These are phyloP conservation scores for Rubia tinctorum DNA, from an alignment of 305 asterid species.

Conservation along the genomic window DNA sequence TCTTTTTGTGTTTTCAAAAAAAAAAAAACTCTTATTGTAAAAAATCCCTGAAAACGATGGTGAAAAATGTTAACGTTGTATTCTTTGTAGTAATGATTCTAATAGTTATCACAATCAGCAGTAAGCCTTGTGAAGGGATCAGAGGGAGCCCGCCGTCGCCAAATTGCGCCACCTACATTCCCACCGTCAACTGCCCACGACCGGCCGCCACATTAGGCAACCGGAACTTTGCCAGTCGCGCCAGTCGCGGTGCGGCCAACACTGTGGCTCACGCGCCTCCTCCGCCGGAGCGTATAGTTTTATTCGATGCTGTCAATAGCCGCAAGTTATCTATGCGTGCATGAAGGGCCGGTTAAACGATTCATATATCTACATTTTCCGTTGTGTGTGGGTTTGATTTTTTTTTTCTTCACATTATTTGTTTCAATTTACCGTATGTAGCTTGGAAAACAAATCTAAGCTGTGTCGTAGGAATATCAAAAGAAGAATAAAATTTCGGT, in stretches of 20 bases:
- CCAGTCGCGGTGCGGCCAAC: too few relatives aligned
- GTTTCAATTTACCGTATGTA: too few relatives aligned
- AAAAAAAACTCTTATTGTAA: too few relatives aligned
- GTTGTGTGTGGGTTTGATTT: too few relatives aligned
- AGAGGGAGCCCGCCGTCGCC: conserved; percentile 13
- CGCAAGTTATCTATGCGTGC: neutral
- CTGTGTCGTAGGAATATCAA: neutral
- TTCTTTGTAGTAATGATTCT: neutral
- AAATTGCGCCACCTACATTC: conserved; percentile 3
- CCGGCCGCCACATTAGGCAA: conserved; percentile 7
- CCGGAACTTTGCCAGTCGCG: conserved; percentile 16
- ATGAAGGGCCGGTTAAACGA: too few relatives aligned
- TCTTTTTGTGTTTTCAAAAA: too few relatives aligned
- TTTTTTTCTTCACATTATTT: neutral
- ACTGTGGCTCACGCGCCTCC: neutral
- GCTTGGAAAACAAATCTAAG: too few relatives aligned
- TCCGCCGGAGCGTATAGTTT: conserved; percentile 4
- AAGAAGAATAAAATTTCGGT: neutral
- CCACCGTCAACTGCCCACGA: neutral
- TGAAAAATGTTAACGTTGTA: neutral
- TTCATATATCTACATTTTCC: too few relatives aligned
- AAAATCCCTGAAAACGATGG: neutral
- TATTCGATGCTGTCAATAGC: conserved; percentile 11
- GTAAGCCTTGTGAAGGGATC: neutral
- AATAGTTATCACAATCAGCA: neutral